phyloP scores from a whole-genome alignment of 805 yeast genomes.

The Cyberlindnera misumaiensis region DNA sequence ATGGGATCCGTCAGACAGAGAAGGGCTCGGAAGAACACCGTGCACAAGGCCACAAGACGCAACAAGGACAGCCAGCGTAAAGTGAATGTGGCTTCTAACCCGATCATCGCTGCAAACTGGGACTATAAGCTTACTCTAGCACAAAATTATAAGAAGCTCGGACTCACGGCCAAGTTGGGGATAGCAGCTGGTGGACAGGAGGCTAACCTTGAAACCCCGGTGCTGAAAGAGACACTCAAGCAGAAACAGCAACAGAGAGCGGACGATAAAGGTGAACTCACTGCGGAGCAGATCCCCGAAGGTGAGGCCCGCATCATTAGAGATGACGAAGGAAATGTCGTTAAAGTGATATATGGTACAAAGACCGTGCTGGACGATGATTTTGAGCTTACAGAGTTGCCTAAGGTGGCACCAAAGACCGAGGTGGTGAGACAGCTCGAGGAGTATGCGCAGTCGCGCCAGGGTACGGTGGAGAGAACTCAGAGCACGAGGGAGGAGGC shows the following conservation, averaged over 20 bases:
- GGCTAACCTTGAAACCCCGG: slow-evolving; percentile 36
- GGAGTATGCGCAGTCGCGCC: slow-evolving; percentile 41
- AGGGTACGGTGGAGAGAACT: slow-evolving; percentile 37
- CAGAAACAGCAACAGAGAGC: slow-evolving; percentile 9
- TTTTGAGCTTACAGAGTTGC: slow-evolving; percentile 26
- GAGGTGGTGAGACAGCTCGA: slow-evolving; percentile 68
- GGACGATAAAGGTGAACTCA: slow-evolving; percentile 26
- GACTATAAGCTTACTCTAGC: slow-evolving; percentile 71
- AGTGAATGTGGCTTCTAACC: slow-evolving; percentile 60
- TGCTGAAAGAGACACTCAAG: slow-evolving; percentile 26
- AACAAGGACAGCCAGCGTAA: slow-evolving; percentile 64
- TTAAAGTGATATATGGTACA: slow-evolving; percentile 65
- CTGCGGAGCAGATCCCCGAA: slow-evolving; percentile 53
- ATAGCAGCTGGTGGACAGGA: slow-evolving; percentile 79
- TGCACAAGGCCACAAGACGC: slow-evolving; percentile 63
- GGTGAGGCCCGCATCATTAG: slow-evolving; percentile 76
- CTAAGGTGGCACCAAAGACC: slow-evolving; percentile 30
- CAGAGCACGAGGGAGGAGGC: slow-evolving; percentile 68
- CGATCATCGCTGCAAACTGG: slow-evolving; percentile 88
- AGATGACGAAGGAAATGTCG: slow-evolving; percentile 61
- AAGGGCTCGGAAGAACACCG: slow-evolving; percentile 71
- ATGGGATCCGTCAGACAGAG: slow-evolving; percentile 80
- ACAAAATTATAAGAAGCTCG: slow-evolving; percentile 82
- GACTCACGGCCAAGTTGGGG: slow-evolving; percentile 63
- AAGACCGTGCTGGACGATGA: slow-evolving; percentile 35